Conservation (phyloP, 1,139 yeast species). For the Eremothecium cymbalariae region DNA sequence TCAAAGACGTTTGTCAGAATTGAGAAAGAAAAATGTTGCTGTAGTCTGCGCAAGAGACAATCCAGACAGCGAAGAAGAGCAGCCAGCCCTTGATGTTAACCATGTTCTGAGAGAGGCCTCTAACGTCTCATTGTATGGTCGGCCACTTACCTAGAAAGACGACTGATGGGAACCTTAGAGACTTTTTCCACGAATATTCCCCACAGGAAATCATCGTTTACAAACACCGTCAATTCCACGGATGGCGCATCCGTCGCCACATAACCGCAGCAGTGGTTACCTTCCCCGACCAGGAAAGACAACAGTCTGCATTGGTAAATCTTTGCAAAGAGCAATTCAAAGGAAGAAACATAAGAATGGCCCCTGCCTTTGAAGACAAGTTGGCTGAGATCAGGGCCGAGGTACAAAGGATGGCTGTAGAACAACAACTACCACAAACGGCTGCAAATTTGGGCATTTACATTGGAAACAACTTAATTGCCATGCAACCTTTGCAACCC, state of each 20-base stretch:
- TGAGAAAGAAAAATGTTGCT: constrained; percentile 9
- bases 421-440: constrained; percentile 3
- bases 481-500: constrained; percentile 5
- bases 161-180: constrained; percentile 39
- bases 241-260: constrained; percentile 28
- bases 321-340: constrained; percentile 32
- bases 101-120: constrained; percentile 29
- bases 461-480: constrained; percentile 4
- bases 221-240: constrained; percentile 32
- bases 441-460: constrained; percentile 5
- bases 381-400: constrained; percentile 35
- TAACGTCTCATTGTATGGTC: constrained; percentile 45
- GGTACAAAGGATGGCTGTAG: constrained; percentile 9
- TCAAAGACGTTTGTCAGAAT: constrained; percentile 24
- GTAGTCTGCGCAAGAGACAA: constrained; percentile 9
- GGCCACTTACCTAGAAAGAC: constrained; percentile 38
- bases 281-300: constrained; percentile 38
- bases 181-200: constrained; percentile 38
- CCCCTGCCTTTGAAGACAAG: constrained; percentile 38
- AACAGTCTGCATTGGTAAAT: constrained; percentile 39
- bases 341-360: constrained; percentile 35
- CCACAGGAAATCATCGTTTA: constrained; percentile 44
- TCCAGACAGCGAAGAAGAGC: constrained; percentile 10
- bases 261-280: constrained; percentile 49
- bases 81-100: neutral